Evolutionary conservation across 768 basidiomycete genomes (phyloP).

Genomic region (Suillus discolor): DNA sequence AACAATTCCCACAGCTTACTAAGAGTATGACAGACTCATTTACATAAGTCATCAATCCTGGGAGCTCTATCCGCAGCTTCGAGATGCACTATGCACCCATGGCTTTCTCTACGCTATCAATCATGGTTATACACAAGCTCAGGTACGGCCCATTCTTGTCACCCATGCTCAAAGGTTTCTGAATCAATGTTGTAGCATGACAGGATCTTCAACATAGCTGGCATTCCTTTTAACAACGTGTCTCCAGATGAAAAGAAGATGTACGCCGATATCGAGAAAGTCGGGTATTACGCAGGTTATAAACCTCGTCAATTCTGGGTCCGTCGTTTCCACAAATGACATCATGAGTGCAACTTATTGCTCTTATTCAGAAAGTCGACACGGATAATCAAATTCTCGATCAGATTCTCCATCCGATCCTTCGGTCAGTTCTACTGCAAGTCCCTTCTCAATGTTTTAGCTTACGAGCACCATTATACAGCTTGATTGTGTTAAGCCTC

Average conservation of each 20-base stretch:
- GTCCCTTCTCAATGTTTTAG: not conserved
- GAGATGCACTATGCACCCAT: slow-evolving; percentile 34
- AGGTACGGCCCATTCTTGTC: slow-evolving; percentile 29
- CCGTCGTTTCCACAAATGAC: slow-evolving; percentile 5
- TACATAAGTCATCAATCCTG: too few relatives aligned
- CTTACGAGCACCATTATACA: slow-evolving; percentile 9
- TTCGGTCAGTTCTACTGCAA: slow-evolving; percentile 17
- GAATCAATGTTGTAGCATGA: slow-evolving; percentile 30
- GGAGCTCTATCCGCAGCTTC: slow-evolving; percentile 31
- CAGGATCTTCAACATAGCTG: slow-evolving; percentile 46
- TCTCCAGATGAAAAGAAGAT: slow-evolving; percentile 37
- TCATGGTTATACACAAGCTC: slow-evolving; percentile 43
- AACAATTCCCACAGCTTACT: too few relatives aligned
- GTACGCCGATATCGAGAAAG: slow-evolving; percentile 41
- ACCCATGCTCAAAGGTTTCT: not conserved
- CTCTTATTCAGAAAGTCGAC: slow-evolving; percentile 29
- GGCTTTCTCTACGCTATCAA: slow-evolving; percentile 53
- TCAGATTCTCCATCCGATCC: slow-evolving; percentile 31
- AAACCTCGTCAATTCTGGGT: slow-evolving; percentile 60
- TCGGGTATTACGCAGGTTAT: slow-evolving; percentile 57
- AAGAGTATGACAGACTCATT: too few relatives aligned
- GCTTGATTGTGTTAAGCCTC: slow-evolving; percentile 35
- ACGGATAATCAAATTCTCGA: slow-evolving; percentile 37
- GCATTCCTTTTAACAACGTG: slow-evolving; percentile 41
- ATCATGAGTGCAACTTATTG: too few relatives aligned